Percentiles rank a stretch among this genome's conserved stretches.
Evolutionary conservation across 2,329 filamentous ascomycete genomes (phyloP).

Genomic region (Colletotrichum kahawae): DNA sequence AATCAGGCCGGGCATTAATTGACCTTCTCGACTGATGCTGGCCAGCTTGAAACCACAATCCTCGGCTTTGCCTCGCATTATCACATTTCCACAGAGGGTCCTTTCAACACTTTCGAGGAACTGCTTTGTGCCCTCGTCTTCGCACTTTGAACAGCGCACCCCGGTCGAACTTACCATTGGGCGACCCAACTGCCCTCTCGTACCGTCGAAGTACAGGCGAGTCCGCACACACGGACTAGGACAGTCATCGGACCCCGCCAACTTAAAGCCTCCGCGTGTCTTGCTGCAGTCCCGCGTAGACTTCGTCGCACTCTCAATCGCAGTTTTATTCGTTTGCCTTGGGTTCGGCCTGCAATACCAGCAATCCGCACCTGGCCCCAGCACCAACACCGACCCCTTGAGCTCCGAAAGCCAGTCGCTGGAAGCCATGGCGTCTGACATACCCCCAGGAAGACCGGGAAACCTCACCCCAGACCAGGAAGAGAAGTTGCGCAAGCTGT

Average conservation of each 20-base stretch:
- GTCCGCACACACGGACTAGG: background rate
- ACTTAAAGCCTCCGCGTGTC: background rate
- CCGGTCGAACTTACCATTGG: background rate
- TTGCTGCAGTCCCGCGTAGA: constrained; percentile 20
- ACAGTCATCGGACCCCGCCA: background rate
- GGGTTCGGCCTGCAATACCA: constrained; percentile 13
- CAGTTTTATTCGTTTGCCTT: constrained; percentile 15
- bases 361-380: background rate
- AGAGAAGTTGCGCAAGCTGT: constrained; percentile 85
- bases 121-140: background rate
- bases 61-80: constrained; percentile 13
- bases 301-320: background rate
- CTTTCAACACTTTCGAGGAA: background rate
- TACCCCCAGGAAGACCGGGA: constrained; percentile 75
- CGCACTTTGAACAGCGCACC: background rate
- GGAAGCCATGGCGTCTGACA: constrained; percentile 44
- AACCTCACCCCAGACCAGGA: constrained; percentile 92
- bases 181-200: background rate
- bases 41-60: constrained; percentile 17
- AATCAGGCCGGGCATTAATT: background rate
- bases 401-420: background rate
- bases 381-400: background rate
- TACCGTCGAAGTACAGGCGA: background rate
- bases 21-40: constrained; percentile 17
- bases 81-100: background rate